These are phyloP conservation scores for Myxozyma melibiosi DNA, from an alignment of 805 yeast genomes.

Conservation along the genomic window DNA sequence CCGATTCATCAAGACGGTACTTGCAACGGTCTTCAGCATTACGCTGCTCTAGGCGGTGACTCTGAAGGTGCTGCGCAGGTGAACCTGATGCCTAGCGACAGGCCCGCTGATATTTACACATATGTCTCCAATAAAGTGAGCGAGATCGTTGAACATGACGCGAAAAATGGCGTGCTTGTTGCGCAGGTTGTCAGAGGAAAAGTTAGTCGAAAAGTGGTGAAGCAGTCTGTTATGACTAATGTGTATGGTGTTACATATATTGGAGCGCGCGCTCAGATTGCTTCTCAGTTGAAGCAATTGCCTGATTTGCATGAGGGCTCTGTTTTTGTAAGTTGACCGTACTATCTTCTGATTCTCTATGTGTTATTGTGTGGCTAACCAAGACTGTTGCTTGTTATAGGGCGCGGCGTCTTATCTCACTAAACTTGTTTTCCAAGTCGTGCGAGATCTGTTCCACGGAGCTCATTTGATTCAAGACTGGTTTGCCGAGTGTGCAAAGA, in stretches of 20 bases:
- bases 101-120: slow-evolving; percentile 64
- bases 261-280: slow-evolving; percentile 90
- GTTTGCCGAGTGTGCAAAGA: slow-evolving; percentile 83
- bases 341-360: not conserved
- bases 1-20: slow-evolving; percentile 71
- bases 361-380: too few relatives aligned
- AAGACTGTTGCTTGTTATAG: slow-evolving; percentile 1
- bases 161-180: slow-evolving; percentile 34
- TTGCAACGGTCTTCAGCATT: slow-evolving; percentile 69
- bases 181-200: slow-evolving; percentile 57
- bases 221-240: slow-evolving; percentile 97
- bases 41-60: slow-evolving; percentile 73
- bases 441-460: slow-evolving; percentile 81
- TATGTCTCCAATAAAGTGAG: slow-evolving; percentile 57
- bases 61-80: slow-evolving; percentile 65
- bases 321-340: slow-evolving; percentile 46
- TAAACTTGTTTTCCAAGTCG: slow-evolving; percentile 73
- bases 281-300: slow-evolving; percentile 67
- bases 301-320: slow-evolving; percentile 54
- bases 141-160: slow-evolving; percentile 53
- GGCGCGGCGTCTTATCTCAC: slow-evolving; percentile 63
- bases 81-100: slow-evolving; percentile 56
- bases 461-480: slow-evolving; percentile 97
- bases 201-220: slow-evolving; percentile 83
- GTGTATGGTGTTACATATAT: slow-evolving; percentile 95